Percentiles rank a stretch among this genome's conserved stretches.
Conservation (phyloP, 176 grass and related monocot genomes). For the Avena eriantha region DNA sequence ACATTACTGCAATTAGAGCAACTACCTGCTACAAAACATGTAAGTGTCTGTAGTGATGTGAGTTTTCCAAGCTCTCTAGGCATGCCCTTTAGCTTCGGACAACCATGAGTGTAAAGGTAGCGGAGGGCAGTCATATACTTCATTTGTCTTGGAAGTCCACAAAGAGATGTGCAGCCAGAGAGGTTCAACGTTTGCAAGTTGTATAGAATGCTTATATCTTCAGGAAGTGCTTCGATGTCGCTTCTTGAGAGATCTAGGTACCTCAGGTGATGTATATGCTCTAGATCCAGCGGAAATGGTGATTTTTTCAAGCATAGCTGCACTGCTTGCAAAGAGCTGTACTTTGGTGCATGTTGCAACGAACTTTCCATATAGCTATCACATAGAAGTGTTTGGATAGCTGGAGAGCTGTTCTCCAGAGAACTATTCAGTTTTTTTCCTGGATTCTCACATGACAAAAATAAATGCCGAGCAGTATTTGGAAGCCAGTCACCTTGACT, state of each 20-base stretch:
- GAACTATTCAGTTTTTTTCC: not conserved
- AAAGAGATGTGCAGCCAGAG: not conserved
- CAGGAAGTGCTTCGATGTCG: not conserved
- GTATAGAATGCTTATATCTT: not conserved
- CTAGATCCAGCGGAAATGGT: not conserved
- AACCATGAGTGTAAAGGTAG: slow-evolving; percentile 11
- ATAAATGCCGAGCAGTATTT: not conserved
- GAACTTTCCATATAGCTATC: not conserved
- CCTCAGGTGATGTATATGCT: not conserved
- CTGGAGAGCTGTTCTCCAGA: not conserved
- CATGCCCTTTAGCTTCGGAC: not conserved
- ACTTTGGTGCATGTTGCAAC: not conserved
- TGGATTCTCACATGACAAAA: not conserved
- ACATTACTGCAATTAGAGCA: slow-evolving; percentile 1
- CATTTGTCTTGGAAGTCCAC: slow-evolving; percentile 12
- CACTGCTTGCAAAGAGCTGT: not conserved
- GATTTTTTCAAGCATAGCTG: not conserved
- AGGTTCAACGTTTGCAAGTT: not conserved
- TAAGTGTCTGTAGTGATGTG: slow-evolving; percentile 28
- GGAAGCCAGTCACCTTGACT: not conserved
- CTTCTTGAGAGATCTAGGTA: not conserved
- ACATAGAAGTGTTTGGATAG: not conserved
- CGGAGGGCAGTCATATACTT: slow-evolving; percentile 34
- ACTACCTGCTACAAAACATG: slow-evolving; percentile 5
- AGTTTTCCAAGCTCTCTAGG: slow-evolving; percentile 11